Conservation (phyloP, 2,329 filamentous ascomycete genomes). For the Diaporthe eres region DNA sequence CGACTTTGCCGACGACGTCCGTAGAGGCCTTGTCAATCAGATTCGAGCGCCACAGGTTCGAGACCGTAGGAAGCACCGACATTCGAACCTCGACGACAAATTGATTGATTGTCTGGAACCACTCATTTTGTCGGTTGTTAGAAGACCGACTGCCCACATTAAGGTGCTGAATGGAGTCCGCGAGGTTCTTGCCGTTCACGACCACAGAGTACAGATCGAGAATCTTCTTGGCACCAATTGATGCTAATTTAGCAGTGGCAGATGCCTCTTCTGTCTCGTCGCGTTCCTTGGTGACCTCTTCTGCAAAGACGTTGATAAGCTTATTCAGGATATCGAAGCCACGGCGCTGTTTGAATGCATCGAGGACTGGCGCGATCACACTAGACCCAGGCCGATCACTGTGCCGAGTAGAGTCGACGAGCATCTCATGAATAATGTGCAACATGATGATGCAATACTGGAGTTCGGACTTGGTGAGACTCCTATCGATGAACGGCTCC, state of each 20-base stretch:
- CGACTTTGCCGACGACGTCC: slow-evolving; percentile 81
- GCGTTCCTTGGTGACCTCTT: slow-evolving; percentile 63
- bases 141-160: slow-evolving; percentile 56
- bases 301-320: slow-evolving; percentile 78
- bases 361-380: slow-evolving; percentile 81
- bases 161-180: slow-evolving; percentile 78
- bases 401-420: slow-evolving; percentile 75
- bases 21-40: slow-evolving; percentile 86
- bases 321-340: slow-evolving; percentile 82
- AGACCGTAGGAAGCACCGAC: slow-evolving; percentile 81
- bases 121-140: slow-evolving; percentile 57
- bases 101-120: slow-evolving; percentile 70
- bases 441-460: slow-evolving; percentile 88
- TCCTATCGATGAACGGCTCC: slow-evolving; percentile 59
- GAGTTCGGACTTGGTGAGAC: slow-evolving; percentile 72
- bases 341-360: slow-evolving; percentile 86
- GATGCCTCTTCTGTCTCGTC: slow-evolving; percentile 59
- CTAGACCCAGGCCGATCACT: slow-evolving; percentile 65
- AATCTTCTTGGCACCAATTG: slow-evolving; percentile 81
- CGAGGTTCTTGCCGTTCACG: slow-evolving; percentile 82
- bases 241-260: slow-evolving; percentile 62
- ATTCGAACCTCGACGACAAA: slow-evolving; percentile 89
- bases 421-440: slow-evolving; percentile 81
- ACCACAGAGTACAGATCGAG: slow-evolving; percentile 85
- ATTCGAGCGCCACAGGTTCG: slow-evolving; percentile 86